A percentile compares a stretch with the other conserved stretches of the same genome.
Evolutionary conservation across 805 yeast species (phyloP).

Genomic region (Monosporozyma aquatica): DNA sequence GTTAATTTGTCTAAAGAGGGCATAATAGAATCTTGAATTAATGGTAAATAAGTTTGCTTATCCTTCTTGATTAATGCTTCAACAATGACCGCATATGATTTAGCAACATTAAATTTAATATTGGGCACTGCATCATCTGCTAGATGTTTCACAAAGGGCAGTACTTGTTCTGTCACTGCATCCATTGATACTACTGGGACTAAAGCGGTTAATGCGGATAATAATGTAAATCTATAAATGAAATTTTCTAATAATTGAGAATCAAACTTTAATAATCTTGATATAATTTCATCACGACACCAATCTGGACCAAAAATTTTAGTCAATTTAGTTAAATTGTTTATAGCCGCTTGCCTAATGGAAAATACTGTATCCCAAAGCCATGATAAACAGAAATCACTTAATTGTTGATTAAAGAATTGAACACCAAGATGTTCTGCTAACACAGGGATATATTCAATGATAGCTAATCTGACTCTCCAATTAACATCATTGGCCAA

Average conservation of each 20-base stretch:
- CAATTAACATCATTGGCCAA: conserved; percentile 94
- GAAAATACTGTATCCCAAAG: conserved; percentile 96
- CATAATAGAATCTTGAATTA: conserved; percentile 44
- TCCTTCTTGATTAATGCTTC: conserved; percentile 38
- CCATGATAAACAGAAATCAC: conserved; percentile 93
- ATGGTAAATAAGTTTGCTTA: conserved; percentile 20
- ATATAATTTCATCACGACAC: conserved; percentile 79
- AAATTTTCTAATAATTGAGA: conserved; percentile 48
- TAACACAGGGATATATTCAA: conserved; percentile 88
- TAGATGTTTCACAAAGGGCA: conserved; percentile 72
- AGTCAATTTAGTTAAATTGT: conserved; percentile 69
- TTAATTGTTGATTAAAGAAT: conserved; percentile 85
- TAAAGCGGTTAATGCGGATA: conserved; percentile 78
- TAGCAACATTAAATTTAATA: conserved; percentile 91
- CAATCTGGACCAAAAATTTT: conserved; percentile 86
- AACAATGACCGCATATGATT: conserved; percentile 57
- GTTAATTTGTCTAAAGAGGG: conserved; percentile 58
- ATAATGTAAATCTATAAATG: conserved; percentile 83
- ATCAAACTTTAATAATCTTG: conserved; percentile 52
- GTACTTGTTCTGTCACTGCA: conserved; percentile 52
- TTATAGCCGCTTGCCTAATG: conserved; percentile 91
- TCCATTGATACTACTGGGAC: conserved; percentile 57
- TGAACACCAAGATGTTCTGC: conserved; percentile 92
- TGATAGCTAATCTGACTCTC: conserved; percentile 95
- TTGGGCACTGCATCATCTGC: conserved; percentile 83